Base-by-base conservation (phyloP, 331 rosid genomes). In the Quercus phellos region DNA sequence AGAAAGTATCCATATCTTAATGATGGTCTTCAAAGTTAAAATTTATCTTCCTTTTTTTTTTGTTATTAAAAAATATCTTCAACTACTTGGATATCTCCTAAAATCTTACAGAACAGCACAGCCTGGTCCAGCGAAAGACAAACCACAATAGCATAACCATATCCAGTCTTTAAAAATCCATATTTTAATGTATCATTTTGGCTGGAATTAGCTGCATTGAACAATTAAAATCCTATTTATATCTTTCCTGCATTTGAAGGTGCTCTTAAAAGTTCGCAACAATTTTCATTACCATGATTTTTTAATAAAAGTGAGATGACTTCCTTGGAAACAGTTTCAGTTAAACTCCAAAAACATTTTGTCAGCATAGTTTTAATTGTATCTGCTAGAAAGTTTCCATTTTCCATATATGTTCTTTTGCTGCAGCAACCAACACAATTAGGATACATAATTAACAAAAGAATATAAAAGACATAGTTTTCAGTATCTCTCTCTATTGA, bases 391-490 rank as follows among this genome's bases (percentile, higher is more conserved):
- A 64, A 64, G 50, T 30, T 9, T 7, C 16, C 50, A 0, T 16
- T 8, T 14, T 32, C 70, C 46, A 17, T 1, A 21, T 56, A 56
- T 56, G 22, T 26, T 56, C 64, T 22, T 56, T 56, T 21, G 16
- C 64, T 56, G 68, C 34, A 60, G 0, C 35, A 4, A 24, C 24
- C 67, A 59, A 24, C 34, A 4, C 35, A 30, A 63, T 30, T 29
- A 6, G 46, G 22, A 30, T 64, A 16, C 14, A 16, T 17, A 64
- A n/a, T 34, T 30, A 32, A 46, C 51, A 66, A 66, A 34, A 32
- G 71, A 18, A 18, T 30, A 66, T 66, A 66, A 22, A 75, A 26
- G 73, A 50, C 24, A 71, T 66, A 32, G 42, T 77, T 77, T 21
- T 22, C 27, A 38, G 32, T 66, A 34, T 66, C 50, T 66, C 16